These are phyloP conservation scores for Neofusicoccum laricinum DNA, from an alignment of 2,329 filamentous ascomycete species.

Conservation along the genomic window DNA sequence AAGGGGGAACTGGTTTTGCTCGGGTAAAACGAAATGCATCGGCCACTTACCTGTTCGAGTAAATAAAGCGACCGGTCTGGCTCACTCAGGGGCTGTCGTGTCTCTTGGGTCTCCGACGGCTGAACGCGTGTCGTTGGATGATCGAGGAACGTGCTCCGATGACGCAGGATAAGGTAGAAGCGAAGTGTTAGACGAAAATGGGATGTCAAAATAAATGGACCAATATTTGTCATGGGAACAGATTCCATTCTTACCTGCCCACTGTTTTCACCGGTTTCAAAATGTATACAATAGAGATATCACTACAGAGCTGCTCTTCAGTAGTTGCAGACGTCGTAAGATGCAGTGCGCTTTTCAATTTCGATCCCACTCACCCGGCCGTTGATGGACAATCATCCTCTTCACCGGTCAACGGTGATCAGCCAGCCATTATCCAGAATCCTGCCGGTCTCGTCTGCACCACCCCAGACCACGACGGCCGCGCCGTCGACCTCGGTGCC, in stretches of 20 bases:
- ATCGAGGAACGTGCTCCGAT: neutral
- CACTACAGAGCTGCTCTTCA: neutral
- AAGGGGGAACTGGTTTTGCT: neutral
- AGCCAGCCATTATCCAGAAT: conserved; percentile 41
- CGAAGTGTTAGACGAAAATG: neutral
- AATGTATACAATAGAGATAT: neutral
- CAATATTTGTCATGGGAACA: neutral
- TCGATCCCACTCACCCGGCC: conserved; percentile 5
- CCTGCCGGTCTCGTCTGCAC: conserved; percentile 43
- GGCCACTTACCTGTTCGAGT: neutral
- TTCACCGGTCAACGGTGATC: conserved; percentile 31
- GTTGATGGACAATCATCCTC: neutral
- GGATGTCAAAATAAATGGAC: neutral
- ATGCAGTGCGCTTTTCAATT: conserved; percentile 3
- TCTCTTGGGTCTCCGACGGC: neutral
- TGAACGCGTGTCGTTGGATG: neutral
- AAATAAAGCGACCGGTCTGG: neutral
- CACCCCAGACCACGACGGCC: conserved; percentile 54
- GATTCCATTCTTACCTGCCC: conserved; percentile 6
- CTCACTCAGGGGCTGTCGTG: neutral
- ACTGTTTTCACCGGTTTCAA: neutral
- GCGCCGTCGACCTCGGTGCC: conserved; percentile 47
- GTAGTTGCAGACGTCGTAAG: neutral
- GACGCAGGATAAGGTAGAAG: neutral
- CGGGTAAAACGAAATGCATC: neutral